Base-by-base conservation (phyloP, 805 yeast genomes). In the Zygotorulaspora sp. region DNA sequence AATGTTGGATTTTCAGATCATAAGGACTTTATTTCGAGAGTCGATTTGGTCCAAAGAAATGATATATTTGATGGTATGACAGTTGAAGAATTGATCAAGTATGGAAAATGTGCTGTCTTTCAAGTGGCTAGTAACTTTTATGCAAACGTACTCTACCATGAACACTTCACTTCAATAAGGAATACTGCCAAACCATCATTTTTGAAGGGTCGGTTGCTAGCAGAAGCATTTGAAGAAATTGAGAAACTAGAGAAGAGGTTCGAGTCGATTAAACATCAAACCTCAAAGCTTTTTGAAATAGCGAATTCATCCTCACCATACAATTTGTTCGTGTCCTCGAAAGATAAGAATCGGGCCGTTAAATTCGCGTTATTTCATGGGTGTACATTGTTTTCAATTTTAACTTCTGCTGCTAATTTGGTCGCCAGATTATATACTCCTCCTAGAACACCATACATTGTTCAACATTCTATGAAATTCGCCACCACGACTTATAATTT, bases 141-240 rank as follows among this genome's bases (percentile, higher is more conserved):
- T 24, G 17, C 36, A 6, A 45, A 45, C 3, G 53, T 57, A 15
- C 39, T 58, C 14, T 55, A 45, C 36, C 44, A 44, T 32, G 58
- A 54, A 27, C 49, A 45, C 10, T 58, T 43, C 33, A 57, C 63
- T 0, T 49, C 60, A 1, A 52, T 60, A 6, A 48, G 45, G 36
- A 52, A 56, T 25, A 39, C 47, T 6, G 53, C 60, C 4, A 40
- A 45, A 21, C 56, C 60, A 4, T 45, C 48, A 6, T 21, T 36
- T 11, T 26, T 53, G 5, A 47, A 45, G 34, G 32, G 36, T 5
- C 36, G 36, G 19, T 33, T 58, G 5, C 37, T 49, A 21, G 32
- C 28, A 7, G 59, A 55, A 16, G 32, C 57, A 4, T 38, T 50
- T 9, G 36, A 43, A 6, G 44, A 51, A 21, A 37, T 48, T 4